A percentile compares a stretch with the other conserved stretches of the same genome.
These are phyloP conservation scores for Pelargonium citronellum DNA, from an alignment of 441 rosid species.

Conservation along the genomic window DNA sequence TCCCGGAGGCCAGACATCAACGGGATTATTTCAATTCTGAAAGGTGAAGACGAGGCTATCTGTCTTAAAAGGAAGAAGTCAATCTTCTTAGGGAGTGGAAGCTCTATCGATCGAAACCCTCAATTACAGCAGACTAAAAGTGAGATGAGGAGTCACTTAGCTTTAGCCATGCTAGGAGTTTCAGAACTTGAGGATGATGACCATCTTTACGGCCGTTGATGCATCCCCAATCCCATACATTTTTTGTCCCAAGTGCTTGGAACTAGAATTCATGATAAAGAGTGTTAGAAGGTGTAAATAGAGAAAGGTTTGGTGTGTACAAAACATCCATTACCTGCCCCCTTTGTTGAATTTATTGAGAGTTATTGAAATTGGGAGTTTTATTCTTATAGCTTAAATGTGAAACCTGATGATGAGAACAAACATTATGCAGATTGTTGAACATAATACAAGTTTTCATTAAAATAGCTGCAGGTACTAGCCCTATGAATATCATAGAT, in stretches of 20 bases:
- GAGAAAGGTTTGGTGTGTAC: background rate
- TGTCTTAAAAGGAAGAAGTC: constrained; percentile 42
- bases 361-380: no score
- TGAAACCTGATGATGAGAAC: no score
- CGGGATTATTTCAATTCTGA: constrained; percentile 53
- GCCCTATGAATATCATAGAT: no score
- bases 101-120: constrained; percentile 49
- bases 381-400: no score
- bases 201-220: constrained; percentile 48
- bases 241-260: no score
- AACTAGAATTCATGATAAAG: no score
- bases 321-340: background rate
- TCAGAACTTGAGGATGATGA: constrained; percentile 70
- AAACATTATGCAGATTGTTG: no score
- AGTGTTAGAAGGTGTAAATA: background rate
- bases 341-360: background rate
- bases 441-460: no score
- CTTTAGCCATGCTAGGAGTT: constrained; percentile 92
- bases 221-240: no score
- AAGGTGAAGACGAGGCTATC: constrained; percentile 51
- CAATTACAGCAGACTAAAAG: constrained; percentile 60
- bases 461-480: no score
- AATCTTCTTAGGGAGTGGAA: constrained; percentile 39
- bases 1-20: constrained; percentile 64
- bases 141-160: constrained; percentile 81